Conservation (phyloP, 345 rosid genomes). For the Alliaria petiolata region DNA sequence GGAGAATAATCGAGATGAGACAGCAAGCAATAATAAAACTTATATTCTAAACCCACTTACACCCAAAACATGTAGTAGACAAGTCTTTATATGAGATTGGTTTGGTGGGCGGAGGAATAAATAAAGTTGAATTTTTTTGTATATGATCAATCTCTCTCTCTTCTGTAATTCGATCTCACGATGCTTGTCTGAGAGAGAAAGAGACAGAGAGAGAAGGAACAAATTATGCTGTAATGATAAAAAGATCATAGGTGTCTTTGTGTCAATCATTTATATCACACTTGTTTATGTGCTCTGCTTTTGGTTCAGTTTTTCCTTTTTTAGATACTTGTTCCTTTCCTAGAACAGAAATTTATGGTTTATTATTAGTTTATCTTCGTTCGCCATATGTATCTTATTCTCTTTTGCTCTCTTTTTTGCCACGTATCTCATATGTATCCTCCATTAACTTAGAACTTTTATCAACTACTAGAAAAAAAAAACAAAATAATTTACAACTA, state of each 20-base stretch:
- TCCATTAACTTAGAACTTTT: neutral
- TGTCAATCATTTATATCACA: constrained; percentile 30
- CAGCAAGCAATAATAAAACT: constrained; percentile 26
- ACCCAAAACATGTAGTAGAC: constrained; percentile 16
- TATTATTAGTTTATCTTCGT: neutral
- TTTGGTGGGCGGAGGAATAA: constrained; percentile 35
- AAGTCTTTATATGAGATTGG: constrained; percentile 19
- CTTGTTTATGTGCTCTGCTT: constrained; percentile 31
- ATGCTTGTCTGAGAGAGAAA: constrained; percentile 24
- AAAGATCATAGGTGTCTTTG: constrained; percentile 13
- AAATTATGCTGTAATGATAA: constrained; percentile 27
- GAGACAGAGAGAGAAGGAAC: constrained; percentile 5
- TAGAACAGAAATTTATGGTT: constrained; percentile 26
- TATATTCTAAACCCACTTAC: constrained; percentile 35
- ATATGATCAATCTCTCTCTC: constrained; percentile 12
- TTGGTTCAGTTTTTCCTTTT: constrained; percentile 22
- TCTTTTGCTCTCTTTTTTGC: too few species aligned
- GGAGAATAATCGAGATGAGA: constrained; percentile 28
- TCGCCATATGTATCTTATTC: neutral
- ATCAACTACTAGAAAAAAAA: too few species aligned
- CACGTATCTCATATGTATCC: too few species aligned
- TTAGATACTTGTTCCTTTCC: constrained; percentile 31
- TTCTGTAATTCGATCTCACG: constrained; percentile 17
- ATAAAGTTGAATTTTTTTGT: constrained; percentile 19
- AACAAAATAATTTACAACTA: neutral